Evolutionary conservation across 2,329 filamentous ascomycete species (phyloP).

Genomic region (Ceratocystiopsis sp.): DNA sequence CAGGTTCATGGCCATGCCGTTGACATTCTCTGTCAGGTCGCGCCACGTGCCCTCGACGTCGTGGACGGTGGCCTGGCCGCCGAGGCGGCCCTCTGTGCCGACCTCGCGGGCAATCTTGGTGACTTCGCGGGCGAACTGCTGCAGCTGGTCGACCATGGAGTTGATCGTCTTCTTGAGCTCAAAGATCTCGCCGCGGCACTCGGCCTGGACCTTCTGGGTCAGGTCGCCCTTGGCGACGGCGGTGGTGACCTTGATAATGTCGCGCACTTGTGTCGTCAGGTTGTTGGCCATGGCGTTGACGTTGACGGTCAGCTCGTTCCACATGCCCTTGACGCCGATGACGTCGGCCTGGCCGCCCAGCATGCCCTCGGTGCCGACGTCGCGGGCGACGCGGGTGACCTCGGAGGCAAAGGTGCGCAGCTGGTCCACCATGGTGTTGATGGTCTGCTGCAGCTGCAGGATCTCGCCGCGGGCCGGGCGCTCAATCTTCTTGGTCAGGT

Average conservation of each 20-base stretch:
- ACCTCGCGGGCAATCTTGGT: conserved; percentile 93
- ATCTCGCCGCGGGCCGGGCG: conserved; percentile 69
- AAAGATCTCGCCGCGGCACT: conserved; percentile 79
- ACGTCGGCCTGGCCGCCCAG: conserved; percentile 71
- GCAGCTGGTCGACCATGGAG: conserved; percentile 95
- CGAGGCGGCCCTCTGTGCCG: conserved; percentile 84
- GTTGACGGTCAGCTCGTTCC: conserved; percentile 74
- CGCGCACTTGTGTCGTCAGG: conserved; percentile 74
- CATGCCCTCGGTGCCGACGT: conserved; percentile 72
- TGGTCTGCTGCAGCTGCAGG: conserved; percentile 66
- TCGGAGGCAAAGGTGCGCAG: conserved; percentile 69
- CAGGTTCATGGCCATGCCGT: conserved; percentile 96
- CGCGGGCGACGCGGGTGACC: conserved; percentile 66
- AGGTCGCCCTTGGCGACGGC: conserved; percentile 71
- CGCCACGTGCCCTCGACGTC: conserved; percentile 97
- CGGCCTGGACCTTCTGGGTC: conserved; percentile 90
- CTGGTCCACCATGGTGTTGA: conserved; percentile 83
- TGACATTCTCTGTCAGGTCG: conserved; percentile 87
- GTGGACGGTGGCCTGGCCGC: conserved; percentile 88
- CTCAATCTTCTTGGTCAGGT: conserved; percentile 72
- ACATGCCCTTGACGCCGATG: conserved; percentile 72
- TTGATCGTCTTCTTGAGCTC: conserved; percentile 98
- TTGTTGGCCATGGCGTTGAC: conserved; percentile 83
- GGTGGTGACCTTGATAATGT: conserved; percentile 73
- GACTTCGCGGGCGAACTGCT: conserved; percentile 92